Evolutionary conservation across 2,329 filamentous ascomycete genomes (phyloP), one percentile per base, ranked within the genome.

Genomic region (Alternaria longipes): DNA sequence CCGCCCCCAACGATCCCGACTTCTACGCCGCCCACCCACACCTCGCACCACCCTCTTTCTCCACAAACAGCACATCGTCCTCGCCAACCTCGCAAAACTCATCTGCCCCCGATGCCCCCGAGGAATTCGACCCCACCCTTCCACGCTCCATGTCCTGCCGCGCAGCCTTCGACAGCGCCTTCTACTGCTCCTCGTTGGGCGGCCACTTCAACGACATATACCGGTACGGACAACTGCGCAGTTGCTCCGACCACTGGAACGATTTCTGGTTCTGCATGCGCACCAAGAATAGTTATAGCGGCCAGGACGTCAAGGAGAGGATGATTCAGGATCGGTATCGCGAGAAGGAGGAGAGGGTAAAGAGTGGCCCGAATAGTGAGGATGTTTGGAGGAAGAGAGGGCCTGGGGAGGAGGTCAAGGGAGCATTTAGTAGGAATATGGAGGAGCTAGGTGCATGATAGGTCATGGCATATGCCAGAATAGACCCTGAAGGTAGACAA

Each of bases 231-330:
- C 82, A 84, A 42, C 82, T 97, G 73, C 87, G 90, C 45, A 85
- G 87, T 4, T 99, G 95, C 84, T 87, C 84, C 63, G 91, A 96
- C 68, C 89, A 93, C 65, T 97, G 94, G 93, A 87, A 90, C 63
- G 92, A 97, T 79, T 98, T 97, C 80, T 97, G 94, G 91, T 94
- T 97, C 82, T 99, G 95, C 84, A 97, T 98, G 94, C 89, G 92
- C 66, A 89, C 89, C 38, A 89, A 90, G 72, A 71, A 72, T 22
- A 85, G 85, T 2, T 88, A 88, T 73, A 79, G 84, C 0, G 85
- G 87, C 24, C 80, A 84, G 44, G 81, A 88, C 67, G 65, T 65
- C 34, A 87, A 88, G 71, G 88, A 86, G 61, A 85, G 80, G 65
- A 75, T 81, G 69, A 85, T 96, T 56, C 83, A 84, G 62, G 87